A percentile compares a stretch with the other conserved stretches of the same genome.
Conservation (phyloP, 1,284 basidiomycete genomes). For the Sutorius eximius region DNA sequence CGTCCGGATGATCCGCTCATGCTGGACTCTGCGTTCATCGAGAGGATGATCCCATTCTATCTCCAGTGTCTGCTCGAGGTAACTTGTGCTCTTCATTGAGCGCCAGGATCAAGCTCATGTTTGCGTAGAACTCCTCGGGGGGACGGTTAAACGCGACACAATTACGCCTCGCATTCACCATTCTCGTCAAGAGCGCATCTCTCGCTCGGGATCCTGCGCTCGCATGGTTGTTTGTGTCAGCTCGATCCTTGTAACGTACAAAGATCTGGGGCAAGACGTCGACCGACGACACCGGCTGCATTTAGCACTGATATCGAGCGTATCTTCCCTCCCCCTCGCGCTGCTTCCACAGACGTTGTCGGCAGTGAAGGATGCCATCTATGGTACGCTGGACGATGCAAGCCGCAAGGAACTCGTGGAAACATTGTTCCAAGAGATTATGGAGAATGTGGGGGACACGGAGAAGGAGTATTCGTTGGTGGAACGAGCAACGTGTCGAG, state of each 20-base stretch:
- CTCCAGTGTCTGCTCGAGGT: constrained; percentile 65
- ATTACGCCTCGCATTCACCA: constrained; percentile 63
- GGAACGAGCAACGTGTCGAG: constrained; percentile 45
- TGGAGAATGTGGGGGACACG: constrained; percentile 60
- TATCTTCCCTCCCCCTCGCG: constrained; percentile 55
- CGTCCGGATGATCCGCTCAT: constrained; percentile 10
- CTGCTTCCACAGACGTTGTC: constrained; percentile 56
- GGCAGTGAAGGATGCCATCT: constrained; percentile 43
- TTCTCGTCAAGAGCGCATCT: constrained; percentile 59
- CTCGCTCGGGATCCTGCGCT: constrained; percentile 41
- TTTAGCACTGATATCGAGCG: constrained; percentile 57
- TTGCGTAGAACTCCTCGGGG: constrained; percentile 59
- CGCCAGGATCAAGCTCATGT: not conserved
- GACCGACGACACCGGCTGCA: constrained; percentile 52
- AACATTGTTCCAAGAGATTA: constrained; percentile 58
- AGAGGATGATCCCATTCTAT: constrained; percentile 67
- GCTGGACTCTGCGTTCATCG: constrained; percentile 40
- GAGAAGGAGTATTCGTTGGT: constrained; percentile 73
- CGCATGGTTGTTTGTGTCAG: constrained; percentile 64
- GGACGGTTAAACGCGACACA: constrained; percentile 58
- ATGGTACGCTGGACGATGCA: constrained; percentile 12
- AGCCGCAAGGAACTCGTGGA: constrained; percentile 50
- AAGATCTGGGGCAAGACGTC: constrained; percentile 18
- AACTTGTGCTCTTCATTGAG: not conserved
- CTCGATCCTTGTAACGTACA: constrained; percentile 43